Evolutionary conservation across 768 basidiomycete genomes (phyloP).

Genomic region (Leucocoprinus birnbaumii): DNA sequence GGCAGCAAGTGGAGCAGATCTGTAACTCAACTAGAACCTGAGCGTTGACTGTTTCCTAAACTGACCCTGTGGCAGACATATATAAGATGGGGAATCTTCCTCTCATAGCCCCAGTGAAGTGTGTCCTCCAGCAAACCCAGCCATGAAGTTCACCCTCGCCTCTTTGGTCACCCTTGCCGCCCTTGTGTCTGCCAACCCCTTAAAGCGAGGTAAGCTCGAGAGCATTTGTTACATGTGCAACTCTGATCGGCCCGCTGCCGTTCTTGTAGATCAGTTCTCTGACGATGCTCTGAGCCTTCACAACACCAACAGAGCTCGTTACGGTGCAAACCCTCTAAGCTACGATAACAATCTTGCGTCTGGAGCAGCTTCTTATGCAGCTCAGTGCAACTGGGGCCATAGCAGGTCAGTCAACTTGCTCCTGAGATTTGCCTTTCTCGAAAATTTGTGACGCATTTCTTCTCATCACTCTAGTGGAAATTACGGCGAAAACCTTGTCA

Average conservation of each 20-base stretch:
- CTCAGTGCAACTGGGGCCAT: neutral
- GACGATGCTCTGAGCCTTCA: conserved; percentile 5
- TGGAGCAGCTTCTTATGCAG: conserved; percentile 2
- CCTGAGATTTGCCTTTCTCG: neutral
- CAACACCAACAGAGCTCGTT: neutral
- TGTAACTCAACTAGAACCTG: too few relatives aligned
- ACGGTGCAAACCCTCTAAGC: neutral
- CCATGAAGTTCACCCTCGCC: neutral
- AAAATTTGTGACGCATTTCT: too few relatives aligned
- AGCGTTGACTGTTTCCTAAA: too few relatives aligned
- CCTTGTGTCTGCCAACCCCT: neutral
- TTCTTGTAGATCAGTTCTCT: conserved; percentile 5
- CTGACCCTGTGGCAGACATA: too few relatives aligned
- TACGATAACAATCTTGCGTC: conserved; percentile 9
- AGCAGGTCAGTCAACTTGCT: conserved; percentile 1
- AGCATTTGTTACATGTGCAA: neutral
- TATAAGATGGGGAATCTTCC: too few relatives aligned
- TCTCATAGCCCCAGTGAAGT: too few relatives aligned
- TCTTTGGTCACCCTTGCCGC: neutral
- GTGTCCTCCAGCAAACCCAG: too few relatives aligned
- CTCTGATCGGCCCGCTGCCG: neutral
- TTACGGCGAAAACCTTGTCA: conserved; percentile 28
- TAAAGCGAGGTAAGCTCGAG: neutral
- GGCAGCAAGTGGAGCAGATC: too few relatives aligned
- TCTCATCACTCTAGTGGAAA: conserved; percentile 7